Base-by-base conservation (phyloP, 1,284 basidiomycete species). In the Psilocybe mexicana region DNA sequence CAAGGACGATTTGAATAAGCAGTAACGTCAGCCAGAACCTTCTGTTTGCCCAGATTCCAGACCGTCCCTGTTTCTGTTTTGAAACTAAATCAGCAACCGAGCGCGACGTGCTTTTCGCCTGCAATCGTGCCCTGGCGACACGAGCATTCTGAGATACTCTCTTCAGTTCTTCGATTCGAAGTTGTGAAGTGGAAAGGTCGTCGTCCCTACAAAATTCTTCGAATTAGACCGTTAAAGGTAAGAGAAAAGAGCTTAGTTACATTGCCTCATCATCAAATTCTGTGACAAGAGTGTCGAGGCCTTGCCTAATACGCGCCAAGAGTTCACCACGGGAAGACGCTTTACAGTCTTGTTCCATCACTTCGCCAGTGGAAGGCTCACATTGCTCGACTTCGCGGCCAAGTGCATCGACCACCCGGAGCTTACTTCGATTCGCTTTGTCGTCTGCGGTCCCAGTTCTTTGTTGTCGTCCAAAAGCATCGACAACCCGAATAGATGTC, bases 341-440 rank as follows among this genome's bases (percentile, higher is more conserved):
- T 33, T 38, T 26, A 58, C 48, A 48, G 4, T 70, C 64, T 14
- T 40, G 38, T 3, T 40, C 38, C 6, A 46, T 30, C 23, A 69
- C 54, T 44, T 69, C 66, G 8, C 67, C 67, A 25, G 69, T 61
- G 12, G 66, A 42, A 38, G 70, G 64, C 23, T 55, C 30, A 23
- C 30, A 58, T 58, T 80, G 75, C 7, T 80, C 75, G 28, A 88
- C 75, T 61, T 84, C 82, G 55, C 75, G 78, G 8, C 86, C 88
- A 82, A 87, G 84, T 1, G 85, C 84, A 66, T 91, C 88, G 35
- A 88, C 79, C 44, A 90, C 74, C 43, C 85, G 80, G 42, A 88
- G 76, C 24, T 70, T 64, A 62, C 77, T 81, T 64, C 69, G 77
- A 53, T 60, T 77, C 11, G 54, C 55, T 18, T 55, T 33, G 40